phyloP scores from a whole-genome alignment of 257 asterid genomes.

The Nicotiana tomentosiformis region DNA sequence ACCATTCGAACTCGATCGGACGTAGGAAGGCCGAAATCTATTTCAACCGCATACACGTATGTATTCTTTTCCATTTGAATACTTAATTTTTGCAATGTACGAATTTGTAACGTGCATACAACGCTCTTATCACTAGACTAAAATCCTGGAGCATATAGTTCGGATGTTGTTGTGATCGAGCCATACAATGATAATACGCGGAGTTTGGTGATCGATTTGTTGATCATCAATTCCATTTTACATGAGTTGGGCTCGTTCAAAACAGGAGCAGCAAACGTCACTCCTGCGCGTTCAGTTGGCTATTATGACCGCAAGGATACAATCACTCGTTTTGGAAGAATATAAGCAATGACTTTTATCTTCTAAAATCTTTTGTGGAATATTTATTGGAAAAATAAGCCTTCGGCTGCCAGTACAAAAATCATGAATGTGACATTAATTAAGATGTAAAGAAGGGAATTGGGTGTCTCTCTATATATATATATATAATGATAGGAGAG shows the following conservation, averaged over 20 bases:
- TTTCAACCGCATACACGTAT: too few species aligned
- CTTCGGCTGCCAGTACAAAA: neutral
- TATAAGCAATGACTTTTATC: neutral
- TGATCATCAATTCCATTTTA: too few species aligned
- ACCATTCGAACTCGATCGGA: too few species aligned
- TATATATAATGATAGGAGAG: neutral
- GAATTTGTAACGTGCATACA: too few species aligned
- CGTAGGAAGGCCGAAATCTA: too few species aligned
- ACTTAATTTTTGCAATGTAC: too few species aligned
- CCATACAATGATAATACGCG: too few species aligned
- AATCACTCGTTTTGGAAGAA: neutral
- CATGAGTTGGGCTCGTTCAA: neutral
- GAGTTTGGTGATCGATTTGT: too few species aligned
- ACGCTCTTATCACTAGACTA: too few species aligned
- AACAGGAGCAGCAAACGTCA: neutral
- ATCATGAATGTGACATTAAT: neutral
- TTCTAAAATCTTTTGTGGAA: neutral
- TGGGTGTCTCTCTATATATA: neutral
- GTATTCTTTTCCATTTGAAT: too few species aligned
- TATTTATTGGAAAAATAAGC: neutral
- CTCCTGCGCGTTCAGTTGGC: neutral
- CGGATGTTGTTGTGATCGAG: too few species aligned
- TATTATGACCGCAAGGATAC: neutral
- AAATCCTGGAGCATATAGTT: too few species aligned
- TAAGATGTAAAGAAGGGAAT: neutral